A percentile compares a stretch with the other conserved stretches of the same genome.
Conservation (phyloP, 139 green algal species). For the Microglena sp. region DNA sequence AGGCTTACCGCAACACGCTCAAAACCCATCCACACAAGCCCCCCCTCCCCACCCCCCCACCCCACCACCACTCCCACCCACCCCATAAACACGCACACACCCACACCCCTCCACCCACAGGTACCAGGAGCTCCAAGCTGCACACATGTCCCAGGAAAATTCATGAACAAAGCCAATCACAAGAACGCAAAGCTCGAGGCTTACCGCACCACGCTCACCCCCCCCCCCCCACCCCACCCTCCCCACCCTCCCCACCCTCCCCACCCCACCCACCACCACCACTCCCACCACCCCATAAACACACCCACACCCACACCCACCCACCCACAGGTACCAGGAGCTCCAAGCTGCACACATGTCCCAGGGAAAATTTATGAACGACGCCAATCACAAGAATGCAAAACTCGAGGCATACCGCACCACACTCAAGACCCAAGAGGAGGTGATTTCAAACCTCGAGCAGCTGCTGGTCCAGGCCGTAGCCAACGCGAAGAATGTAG, state of each 20-base stretch:
- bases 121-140: conserved; percentile 33
- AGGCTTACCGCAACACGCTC: too few species aligned
- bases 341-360: conserved; percentile 51
- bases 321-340: conserved; percentile 25
- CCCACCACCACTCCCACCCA: too few species aligned
- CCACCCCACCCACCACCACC: too few species aligned
- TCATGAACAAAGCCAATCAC: background rate
- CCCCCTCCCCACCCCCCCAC: too few species aligned
- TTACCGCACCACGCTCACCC: conserved; percentile 14
- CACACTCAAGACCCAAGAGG: conserved; percentile 24
- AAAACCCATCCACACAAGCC: too few species aligned
- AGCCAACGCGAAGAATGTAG: conserved; percentile 11
- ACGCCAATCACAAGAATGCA: background rate
- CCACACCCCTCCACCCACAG: background rate
- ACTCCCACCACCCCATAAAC: too few species aligned
- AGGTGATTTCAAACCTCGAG: conserved; percentile 43
- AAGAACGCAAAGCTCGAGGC: background rate
- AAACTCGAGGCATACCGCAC: background rate
- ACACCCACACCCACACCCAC: too few species aligned
- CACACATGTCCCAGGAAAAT: conserved; percentile 38
- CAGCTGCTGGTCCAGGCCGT: conserved; percentile 19
- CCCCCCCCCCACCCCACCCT: too few species aligned
- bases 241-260: too few species aligned
- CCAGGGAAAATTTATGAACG: conserved; percentile 18
- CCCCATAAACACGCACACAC: background rate